phyloP scores from a whole-genome alignment of 2,329 filamentous ascomycete species.

The Aspergillus tamarii region DNA sequence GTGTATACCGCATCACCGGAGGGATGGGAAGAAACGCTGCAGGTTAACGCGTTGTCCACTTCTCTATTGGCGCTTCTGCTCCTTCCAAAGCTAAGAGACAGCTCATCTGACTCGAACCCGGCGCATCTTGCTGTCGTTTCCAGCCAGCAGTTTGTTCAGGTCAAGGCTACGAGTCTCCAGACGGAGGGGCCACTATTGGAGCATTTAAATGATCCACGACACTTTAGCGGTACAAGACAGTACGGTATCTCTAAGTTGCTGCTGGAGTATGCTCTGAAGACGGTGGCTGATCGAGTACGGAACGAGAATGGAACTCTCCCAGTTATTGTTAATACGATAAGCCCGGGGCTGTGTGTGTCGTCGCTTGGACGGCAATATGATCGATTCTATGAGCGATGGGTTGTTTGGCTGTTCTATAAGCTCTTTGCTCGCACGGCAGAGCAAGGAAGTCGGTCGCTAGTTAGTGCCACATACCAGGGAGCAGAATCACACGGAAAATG shows the following conservation, averaged over 20 bases:
- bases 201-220: conserved; percentile 35
- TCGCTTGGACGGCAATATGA: conserved; percentile 46
- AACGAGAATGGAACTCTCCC: conserved; percentile 38
- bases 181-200: conserved; percentile 36
- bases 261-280: conserved; percentile 47
- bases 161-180: conserved; percentile 35
- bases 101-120: conserved; percentile 33
- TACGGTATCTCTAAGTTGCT: conserved; percentile 49
- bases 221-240: conserved; percentile 37
- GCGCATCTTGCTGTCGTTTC: conserved; percentile 51
- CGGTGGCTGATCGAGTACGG: conserved; percentile 35
- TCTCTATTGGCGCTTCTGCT: conserved; percentile 58
- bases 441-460: conserved; percentile 48
- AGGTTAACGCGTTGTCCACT: conserved; percentile 63
- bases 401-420: conserved; percentile 38
- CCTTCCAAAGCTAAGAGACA: conserved; percentile 49
- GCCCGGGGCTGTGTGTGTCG: conserved; percentile 49
- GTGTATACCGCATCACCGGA: conserved; percentile 42
- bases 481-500: conserved; percentile 48
- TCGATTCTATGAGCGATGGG: conserved; percentile 37
- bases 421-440: conserved; percentile 49
- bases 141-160: conserved; percentile 44
- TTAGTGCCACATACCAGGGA: conserved; percentile 47
- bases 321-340: conserved; percentile 50
- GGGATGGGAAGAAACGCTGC: conserved; percentile 57